Percentiles rank a stretch among this genome's conserved stretches.
phyloP scores from a whole-genome alignment of 768 basidiomycete species.

The Amyloporia xantha region DNA sequence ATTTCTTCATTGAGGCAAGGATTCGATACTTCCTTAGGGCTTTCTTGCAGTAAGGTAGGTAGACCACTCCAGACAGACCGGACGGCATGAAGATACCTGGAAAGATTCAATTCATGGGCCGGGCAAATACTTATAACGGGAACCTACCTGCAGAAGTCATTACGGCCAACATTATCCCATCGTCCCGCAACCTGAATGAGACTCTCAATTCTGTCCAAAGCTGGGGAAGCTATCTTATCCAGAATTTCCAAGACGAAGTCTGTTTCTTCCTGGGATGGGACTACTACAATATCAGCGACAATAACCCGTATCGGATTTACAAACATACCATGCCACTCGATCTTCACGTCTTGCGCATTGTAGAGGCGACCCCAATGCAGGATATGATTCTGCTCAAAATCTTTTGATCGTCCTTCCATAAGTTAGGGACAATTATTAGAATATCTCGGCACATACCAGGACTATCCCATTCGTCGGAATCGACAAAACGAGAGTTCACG shows the following conservation, averaged over 20 bases:
- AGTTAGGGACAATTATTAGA: background rate
- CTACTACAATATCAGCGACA: slow-evolving; percentile 26
- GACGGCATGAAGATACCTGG: slow-evolving; percentile 60
- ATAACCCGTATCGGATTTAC: background rate
- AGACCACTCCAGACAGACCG: slow-evolving; percentile 76
- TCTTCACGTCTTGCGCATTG: slow-evolving; percentile 68
- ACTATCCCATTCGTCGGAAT: slow-evolving; percentile 72
- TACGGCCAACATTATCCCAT: slow-evolving; percentile 64
- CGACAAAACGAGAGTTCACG: slow-evolving; percentile 72
- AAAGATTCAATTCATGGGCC: background rate
- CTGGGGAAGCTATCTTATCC: slow-evolving; percentile 57
- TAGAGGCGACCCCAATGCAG: slow-evolving; percentile 77
- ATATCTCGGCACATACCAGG: slow-evolving; percentile 40
- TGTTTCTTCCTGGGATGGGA: slow-evolving; percentile 66
- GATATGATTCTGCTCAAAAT: slow-evolving; percentile 57
- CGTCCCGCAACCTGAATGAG: slow-evolving; percentile 47
- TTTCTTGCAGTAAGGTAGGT: slow-evolving; percentile 58
- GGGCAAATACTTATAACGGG: slow-evolving; percentile 4
- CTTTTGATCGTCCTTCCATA: slow-evolving; percentile 32
- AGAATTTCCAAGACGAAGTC: slow-evolving; percentile 75
- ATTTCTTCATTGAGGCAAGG: slow-evolving; percentile 52
- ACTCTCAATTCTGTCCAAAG: slow-evolving; percentile 57
- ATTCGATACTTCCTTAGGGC: slow-evolving; percentile 49
- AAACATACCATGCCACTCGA: slow-evolving; percentile 83
- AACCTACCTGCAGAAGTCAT: slow-evolving; percentile 78